phyloP scores from a whole-genome alignment of 2,329 filamentous ascomycete species.

The Talaromyces sp. region DNA sequence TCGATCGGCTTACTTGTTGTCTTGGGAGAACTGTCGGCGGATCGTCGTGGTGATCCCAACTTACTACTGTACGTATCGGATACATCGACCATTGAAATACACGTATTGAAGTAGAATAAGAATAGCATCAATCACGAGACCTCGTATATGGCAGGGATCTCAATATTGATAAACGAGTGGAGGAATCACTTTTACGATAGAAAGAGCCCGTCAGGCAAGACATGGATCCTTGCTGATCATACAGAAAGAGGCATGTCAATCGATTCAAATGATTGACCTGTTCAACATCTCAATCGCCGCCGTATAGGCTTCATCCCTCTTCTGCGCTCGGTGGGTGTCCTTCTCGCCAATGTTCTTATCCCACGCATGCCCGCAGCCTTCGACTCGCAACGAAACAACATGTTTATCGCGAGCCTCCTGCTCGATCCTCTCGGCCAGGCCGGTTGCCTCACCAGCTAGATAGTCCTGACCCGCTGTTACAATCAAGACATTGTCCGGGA shows the following conservation, averaged over 20 bases:
- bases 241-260: neutral
- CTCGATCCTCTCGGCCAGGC: slow-evolving; percentile 25
- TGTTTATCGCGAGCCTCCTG: slow-evolving; percentile 15
- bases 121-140: neutral
- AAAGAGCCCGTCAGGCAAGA: neutral
- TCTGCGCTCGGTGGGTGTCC: neutral
- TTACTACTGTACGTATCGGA: no score
- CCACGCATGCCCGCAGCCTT: slow-evolving; percentile 16
- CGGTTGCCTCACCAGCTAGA: slow-evolving; percentile 27
- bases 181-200: no score
- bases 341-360: slow-evolving; percentile 16
- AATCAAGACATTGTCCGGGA: slow-evolving; percentile 28
- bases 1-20: neutral
- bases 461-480: slow-evolving; percentile 26
- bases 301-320: slow-evolving; percentile 17
- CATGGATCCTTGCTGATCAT: neutral
- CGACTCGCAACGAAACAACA: slow-evolving; percentile 12
- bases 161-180: no score
- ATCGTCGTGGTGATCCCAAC: neutral
- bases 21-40: neutral
- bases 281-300: slow-evolving; percentile 16
- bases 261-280: neutral
- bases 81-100: neutral
- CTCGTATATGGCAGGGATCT: no score
- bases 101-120: no score